A percentile compares a stretch with the other conserved stretches of the same genome.
Evolutionary conservation across 768 basidiomycete genomes (phyloP).

Genomic region (Pisolithus orientalis): DNA sequence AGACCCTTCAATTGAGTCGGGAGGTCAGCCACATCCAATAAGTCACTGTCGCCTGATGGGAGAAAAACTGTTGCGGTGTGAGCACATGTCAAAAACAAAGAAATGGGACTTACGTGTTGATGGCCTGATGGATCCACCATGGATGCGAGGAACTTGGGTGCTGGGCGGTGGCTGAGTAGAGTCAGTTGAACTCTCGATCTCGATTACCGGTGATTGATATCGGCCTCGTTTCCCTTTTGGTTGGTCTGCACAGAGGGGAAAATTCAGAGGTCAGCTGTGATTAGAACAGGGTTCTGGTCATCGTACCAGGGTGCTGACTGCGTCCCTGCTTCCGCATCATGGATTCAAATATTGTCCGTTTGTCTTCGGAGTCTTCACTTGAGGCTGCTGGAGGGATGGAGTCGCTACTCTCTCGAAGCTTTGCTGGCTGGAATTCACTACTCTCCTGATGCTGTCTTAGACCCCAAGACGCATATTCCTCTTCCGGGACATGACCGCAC

Average conservation of each 20-base stretch:
- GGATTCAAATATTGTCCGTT: background rate
- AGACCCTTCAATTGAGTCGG: background rate
- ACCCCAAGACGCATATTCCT: constrained; percentile 1
- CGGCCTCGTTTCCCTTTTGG: background rate
- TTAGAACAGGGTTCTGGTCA: no score
- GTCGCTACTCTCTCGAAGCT: no score
- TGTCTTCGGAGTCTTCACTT: no score
- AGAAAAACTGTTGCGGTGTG: background rate
- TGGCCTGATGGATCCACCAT: background rate
- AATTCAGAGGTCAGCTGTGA: no score
- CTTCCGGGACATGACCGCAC: background rate
- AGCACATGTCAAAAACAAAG: background rate
- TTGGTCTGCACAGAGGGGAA: background rate
- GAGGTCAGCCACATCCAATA: background rate
- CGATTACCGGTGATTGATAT: background rate
- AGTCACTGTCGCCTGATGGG: background rate
- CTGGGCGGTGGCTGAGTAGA: no score
- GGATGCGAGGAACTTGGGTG: no score
- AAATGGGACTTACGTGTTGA: background rate
- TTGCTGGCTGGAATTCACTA: no score
- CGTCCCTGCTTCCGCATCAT: background rate
- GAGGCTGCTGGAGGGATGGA: background rate
- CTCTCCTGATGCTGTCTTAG: background rate
- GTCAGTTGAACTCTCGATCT: background rate
- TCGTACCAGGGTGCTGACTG: no score